These are phyloP conservation scores for Epichloe gansuensis DNA, from an alignment of 2,329 filamentous ascomycete species.

Conservation along the genomic window DNA sequence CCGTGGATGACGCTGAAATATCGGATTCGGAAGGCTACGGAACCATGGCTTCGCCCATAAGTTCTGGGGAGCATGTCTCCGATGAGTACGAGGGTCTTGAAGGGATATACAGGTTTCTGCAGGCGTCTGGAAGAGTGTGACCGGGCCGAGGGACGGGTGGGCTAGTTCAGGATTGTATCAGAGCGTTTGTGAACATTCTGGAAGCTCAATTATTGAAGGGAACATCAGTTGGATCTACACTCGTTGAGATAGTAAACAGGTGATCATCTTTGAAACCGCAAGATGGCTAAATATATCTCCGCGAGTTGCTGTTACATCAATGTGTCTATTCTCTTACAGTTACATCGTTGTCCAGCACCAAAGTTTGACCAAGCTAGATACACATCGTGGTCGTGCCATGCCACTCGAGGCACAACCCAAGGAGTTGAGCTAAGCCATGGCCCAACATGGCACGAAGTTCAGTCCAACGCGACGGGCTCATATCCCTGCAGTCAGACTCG, in stretches of 20 bases:
- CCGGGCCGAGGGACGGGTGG: slow-evolving; percentile 23
- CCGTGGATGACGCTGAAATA: slow-evolving; percentile 34
- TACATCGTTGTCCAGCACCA: too few relatives aligned
- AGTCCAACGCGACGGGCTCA: too few relatives aligned
- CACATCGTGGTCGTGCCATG: not conserved
- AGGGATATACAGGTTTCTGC: slow-evolving; percentile 43
- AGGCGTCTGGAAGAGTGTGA: slow-evolving; percentile 47
- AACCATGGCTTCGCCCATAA: slow-evolving; percentile 35
- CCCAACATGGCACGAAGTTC: too few relatives aligned
- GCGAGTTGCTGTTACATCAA: not conserved
- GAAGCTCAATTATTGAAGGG: not conserved
- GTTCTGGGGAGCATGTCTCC: slow-evolving; percentile 30
- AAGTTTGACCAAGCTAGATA: too few relatives aligned
- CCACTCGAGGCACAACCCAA: not conserved
- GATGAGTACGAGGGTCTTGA: slow-evolving; percentile 42
- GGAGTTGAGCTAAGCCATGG: not conserved
- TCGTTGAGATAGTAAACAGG: slow-evolving; percentile 7
- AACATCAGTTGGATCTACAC: slow-evolving; percentile 8
- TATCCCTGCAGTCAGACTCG: too few relatives aligned
- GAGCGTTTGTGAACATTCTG: not conserved
- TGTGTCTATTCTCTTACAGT: not conserved
- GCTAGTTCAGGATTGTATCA: slow-evolving; percentile 7
- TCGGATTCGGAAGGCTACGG: slow-evolving; percentile 35
- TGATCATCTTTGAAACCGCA: too few relatives aligned
- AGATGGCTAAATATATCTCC: not conserved